Conservation (phyloP, 2,329 filamentous ascomycete species). For the Fusarium foetens region DNA sequence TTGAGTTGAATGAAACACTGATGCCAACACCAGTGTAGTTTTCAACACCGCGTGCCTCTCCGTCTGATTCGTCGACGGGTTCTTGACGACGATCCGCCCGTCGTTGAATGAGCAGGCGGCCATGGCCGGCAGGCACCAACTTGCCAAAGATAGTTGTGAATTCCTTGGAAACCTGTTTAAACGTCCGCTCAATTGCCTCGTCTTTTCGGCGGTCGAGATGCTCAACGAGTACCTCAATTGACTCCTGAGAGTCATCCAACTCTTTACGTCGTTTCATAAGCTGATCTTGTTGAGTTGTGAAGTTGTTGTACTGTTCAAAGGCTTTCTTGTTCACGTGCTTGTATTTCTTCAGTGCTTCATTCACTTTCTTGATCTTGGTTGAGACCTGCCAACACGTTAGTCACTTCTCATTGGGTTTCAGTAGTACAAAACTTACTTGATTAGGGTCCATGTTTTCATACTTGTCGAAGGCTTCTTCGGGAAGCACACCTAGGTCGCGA, state of each 20-base stretch:
- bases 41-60: slow-evolving; percentile 80
- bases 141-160: slow-evolving; percentile 95
- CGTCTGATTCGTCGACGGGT: slow-evolving; percentile 67
- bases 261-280: slow-evolving; percentile 86
- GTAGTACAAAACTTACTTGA: slow-evolving; percentile 63
- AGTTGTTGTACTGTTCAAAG: slow-evolving; percentile 98
- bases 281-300: slow-evolving; percentile 90
- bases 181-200: slow-evolving; percentile 96
- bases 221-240: slow-evolving; percentile 91
- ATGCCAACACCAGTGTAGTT: slow-evolving; percentile 98
- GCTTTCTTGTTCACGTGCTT: slow-evolving; percentile 99
- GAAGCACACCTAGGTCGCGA: slow-evolving; percentile 89
- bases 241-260: slow-evolving; percentile 84
- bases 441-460: slow-evolving; percentile 87
- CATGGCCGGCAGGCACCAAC: slow-evolving; percentile 92
- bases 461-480: slow-evolving; percentile 92
- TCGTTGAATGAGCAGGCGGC: slow-evolving; percentile 90
- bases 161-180: slow-evolving; percentile 95
- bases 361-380: slow-evolving; percentile 86
- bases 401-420: background rate
- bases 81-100: slow-evolving; percentile 78
- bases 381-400: slow-evolving; percentile 57
- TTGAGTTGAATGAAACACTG: slow-evolving; percentile 98
- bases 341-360: slow-evolving; percentile 94
- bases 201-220: slow-evolving; percentile 96